phyloP scores from a whole-genome alignment of 2,329 filamentous ascomycete genomes.

The Sclerotinia glacialis region DNA sequence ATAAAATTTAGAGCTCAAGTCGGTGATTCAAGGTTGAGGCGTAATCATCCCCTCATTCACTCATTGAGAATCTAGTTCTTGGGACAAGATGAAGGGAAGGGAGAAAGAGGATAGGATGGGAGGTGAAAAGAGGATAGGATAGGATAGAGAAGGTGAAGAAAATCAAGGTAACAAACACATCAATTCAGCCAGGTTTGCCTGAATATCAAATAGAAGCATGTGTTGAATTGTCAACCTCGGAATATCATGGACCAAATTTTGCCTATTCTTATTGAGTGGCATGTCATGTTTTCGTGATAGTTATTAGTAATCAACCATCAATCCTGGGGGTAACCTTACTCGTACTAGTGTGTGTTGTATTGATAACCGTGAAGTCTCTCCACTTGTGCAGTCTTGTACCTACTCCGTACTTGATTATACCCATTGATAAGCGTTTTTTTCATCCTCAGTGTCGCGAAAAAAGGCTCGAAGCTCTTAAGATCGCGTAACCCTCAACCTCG shows the following conservation, averaged over 20 bases:
- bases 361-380: too few species aligned
- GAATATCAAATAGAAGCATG: slow-evolving; percentile 10
- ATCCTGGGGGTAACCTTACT: too few species aligned
- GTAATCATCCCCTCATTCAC: slow-evolving; percentile 11
- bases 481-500: slow-evolving; percentile 24
- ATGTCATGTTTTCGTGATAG: slow-evolving; percentile 1
- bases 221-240: slow-evolving; percentile 1
- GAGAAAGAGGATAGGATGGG: background rate
- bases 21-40: background rate
- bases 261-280: background rate
- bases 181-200: background rate
- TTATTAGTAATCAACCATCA: slow-evolving; percentile 9
- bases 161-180: slow-evolving; percentile 1
- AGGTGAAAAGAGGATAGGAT: background rate
- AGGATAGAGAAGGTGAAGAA: background rate
- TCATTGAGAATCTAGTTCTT: slow-evolving; percentile 3
- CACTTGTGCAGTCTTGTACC: too few species aligned
- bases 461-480: background rate
- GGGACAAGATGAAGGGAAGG: background rate
- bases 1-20: background rate
- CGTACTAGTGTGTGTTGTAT: too few species aligned
- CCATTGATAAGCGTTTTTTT: background rate
- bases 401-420: slow-evolving; percentile 23
- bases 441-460: slow-evolving; percentile 25
- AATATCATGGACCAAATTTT: background rate